Percentiles rank a stretch among this genome's conserved stretches.
These are phyloP conservation scores for Ormosia semicastrata DNA, from an alignment of 306 rosid species.

Conservation along the genomic window DNA sequence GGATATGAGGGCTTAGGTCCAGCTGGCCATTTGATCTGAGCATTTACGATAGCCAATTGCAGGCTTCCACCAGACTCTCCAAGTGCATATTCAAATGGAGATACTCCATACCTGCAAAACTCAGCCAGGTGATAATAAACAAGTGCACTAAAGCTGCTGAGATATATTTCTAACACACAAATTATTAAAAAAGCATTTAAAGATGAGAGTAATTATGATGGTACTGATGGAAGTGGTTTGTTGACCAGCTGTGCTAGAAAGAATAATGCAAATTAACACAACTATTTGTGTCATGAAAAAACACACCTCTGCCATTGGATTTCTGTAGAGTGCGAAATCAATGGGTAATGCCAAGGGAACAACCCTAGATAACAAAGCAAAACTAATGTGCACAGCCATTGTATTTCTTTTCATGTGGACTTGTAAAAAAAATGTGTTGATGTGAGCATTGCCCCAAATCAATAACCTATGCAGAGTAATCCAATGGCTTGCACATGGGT, in stretches of 20 bases:
- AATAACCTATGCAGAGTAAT: constrained; percentile 1
- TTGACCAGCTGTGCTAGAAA: constrained; percentile 1
- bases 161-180: background rate
- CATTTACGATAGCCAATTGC: constrained; percentile 87
- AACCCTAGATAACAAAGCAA: constrained; percentile 5
- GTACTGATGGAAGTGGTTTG: background rate
- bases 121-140: constrained; percentile 23
- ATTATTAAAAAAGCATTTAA: background rate
- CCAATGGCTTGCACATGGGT: background rate
- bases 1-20: constrained; percentile 86
- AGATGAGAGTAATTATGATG: background rate
- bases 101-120: constrained; percentile 77
- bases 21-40: constrained; percentile 89
- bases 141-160: constrained; percentile 1
- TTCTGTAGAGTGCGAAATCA: constrained; percentile 7
- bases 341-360: background rate
- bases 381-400: background rate
- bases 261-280: background rate
- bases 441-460: background rate
- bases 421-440: background rate
- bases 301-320: background rate
- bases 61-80: constrained; percentile 99
- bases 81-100: constrained; percentile 97
- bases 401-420: background rate
- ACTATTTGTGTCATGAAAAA: background rate